Percentiles rank a stretch among this genome's conserved stretches.
These are phyloP conservation scores for Aphanoascus verrucosus DNA, from an alignment of 2,329 filamentous ascomycete genomes.

Conservation along the genomic window DNA sequence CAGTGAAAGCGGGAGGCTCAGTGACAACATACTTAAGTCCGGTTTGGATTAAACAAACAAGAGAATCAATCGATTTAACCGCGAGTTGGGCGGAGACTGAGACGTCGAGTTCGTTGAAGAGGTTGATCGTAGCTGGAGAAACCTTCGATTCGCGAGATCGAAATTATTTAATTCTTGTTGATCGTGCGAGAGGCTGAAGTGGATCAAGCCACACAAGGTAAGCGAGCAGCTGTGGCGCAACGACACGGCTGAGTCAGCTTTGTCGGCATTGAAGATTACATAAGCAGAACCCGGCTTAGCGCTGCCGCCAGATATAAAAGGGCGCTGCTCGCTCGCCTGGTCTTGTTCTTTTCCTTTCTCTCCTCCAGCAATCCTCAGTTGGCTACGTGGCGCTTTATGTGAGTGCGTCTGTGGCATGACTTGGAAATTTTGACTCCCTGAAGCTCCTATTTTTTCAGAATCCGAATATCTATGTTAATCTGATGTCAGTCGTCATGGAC, in stretches of 20 bases:
- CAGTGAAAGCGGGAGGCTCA: neutral
- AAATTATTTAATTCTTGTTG: neutral
- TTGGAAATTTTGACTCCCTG: neutral
- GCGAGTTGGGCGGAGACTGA: constrained; percentile 97
- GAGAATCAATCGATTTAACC: constrained; percentile 99
- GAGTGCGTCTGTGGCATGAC: neutral
- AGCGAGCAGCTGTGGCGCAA: constrained; percentile 30
- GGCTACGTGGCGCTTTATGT: constrained; percentile 3
- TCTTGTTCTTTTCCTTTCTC: neutral
- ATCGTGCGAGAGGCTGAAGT: constrained; percentile 4
- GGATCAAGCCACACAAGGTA: constrained; percentile 19
- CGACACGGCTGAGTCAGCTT: neutral
- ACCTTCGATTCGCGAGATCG: neutral
- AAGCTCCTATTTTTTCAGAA: neutral
- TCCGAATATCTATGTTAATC: neutral
- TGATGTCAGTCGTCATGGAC: constrained; percentile 3
- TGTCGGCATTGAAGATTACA: neutral
- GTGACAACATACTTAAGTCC: constrained; percentile 5
- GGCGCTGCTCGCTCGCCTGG: neutral
- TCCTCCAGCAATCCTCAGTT: neutral
- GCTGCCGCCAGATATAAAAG: constrained; percentile 11
- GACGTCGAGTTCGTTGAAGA: constrained; percentile 65
- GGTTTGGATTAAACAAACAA: constrained; percentile 33
- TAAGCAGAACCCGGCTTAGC: neutral
- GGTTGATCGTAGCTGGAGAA: constrained; percentile 4